phyloP scores from a whole-genome alignment of 148 eudicot species.

The Rhododendron simsii region DNA sequence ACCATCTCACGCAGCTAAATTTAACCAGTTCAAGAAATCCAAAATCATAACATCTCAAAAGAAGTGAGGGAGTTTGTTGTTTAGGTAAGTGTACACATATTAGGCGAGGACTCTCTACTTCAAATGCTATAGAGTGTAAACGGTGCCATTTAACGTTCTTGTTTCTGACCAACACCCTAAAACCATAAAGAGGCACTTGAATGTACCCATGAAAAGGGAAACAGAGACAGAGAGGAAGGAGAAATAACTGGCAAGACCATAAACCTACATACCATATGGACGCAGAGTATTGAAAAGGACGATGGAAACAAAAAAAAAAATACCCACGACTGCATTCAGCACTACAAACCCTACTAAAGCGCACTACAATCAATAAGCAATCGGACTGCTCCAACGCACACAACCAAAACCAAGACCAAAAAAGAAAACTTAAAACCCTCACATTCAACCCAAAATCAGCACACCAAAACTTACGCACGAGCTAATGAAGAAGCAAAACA shows the following conservation, averaged over 20 bases:
- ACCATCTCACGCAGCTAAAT: neutral
- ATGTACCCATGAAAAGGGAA: neutral
- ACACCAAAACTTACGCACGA: neutral
- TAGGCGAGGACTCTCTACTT: neutral
- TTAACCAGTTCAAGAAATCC: neutral
- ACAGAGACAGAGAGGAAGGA: neutral
- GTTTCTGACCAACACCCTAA: neutral
- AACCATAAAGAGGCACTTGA: no score
- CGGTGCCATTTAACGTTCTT: neutral
- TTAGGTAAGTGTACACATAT: neutral
- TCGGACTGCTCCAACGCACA: neutral
- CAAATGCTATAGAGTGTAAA: neutral
- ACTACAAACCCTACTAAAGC: neutral
- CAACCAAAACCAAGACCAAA: neutral
- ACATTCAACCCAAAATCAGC: neutral
- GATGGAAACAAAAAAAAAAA: neutral
- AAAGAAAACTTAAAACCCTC: neutral
- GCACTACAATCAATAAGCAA: neutral
- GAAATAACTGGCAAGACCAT: neutral
- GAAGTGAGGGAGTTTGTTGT: neutral
- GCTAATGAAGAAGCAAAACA: neutral
- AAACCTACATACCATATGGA: neutral
- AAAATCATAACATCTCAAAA: neutral
- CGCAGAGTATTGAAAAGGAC: neutral
- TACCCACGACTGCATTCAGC: neutral